Conservation (phyloP, 2,329 filamentous ascomycete species). For the Fusarium devonianum region DNA sequence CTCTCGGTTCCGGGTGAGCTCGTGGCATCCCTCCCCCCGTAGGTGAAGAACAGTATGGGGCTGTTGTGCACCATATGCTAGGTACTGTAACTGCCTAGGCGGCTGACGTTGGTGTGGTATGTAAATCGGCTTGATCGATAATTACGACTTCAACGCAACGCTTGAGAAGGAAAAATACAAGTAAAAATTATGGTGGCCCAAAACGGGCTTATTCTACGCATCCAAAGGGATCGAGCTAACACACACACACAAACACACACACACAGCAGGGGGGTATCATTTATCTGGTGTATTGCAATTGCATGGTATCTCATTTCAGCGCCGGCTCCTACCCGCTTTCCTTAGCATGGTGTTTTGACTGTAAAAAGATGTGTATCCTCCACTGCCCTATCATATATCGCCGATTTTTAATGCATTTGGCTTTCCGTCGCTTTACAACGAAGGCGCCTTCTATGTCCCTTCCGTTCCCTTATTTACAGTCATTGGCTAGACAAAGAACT, state of each 20-base stretch:
- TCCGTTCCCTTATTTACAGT: not conserved
- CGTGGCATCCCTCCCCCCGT: not conserved
- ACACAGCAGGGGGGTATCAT: not conserved
- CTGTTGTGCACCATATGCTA: too few species aligned
- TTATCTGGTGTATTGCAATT: constrained; percentile 36
- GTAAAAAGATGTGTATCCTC: constrained; percentile 36
- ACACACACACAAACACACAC: too few species aligned
- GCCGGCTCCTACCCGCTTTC: constrained; percentile 42
- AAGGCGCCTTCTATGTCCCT: constrained; percentile 15
- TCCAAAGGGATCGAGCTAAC: too few species aligned
- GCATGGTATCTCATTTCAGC: constrained; percentile 42
- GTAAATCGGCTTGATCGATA: too few species aligned
- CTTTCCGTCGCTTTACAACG: constrained; percentile 16
- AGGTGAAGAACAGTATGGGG: not conserved
- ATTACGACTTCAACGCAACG: too few species aligned
- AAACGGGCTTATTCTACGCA: too few species aligned
- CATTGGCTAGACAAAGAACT: constrained; percentile 73
- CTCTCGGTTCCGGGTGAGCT: not conserved
- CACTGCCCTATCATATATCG: constrained; percentile 16
- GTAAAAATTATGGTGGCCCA: too few species aligned
- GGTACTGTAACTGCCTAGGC: too few species aligned
- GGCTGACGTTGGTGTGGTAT: too few species aligned
- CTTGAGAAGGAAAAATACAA: too few species aligned
- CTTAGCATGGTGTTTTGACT: constrained; percentile 33
- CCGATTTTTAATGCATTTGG: constrained; percentile 22